Conservation (phyloP, 2,329 filamentous ascomycete species). For the Fusarium mundagurra region DNA sequence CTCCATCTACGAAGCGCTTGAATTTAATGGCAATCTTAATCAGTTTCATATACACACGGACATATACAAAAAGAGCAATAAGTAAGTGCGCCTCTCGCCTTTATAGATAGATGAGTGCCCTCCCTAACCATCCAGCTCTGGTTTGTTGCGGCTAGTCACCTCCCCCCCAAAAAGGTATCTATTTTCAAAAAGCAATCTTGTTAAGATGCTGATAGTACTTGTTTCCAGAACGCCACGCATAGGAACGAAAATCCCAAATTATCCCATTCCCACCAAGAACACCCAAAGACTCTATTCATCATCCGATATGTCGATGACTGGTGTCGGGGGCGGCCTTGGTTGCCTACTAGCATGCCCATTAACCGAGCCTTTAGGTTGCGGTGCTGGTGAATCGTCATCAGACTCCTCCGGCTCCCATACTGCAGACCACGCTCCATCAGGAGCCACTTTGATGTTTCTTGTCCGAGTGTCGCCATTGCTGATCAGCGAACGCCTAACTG, state of each 20-base stretch:
- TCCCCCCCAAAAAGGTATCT: conserved; percentile 28
- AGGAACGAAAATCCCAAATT: not conserved
- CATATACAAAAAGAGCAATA: not conserved
- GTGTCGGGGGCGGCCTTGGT: conserved; percentile 19
- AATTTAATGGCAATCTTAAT: not conserved
- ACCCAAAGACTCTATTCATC: conserved; percentile 23
- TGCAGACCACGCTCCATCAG: conserved; percentile 48
- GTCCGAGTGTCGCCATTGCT: conserved; percentile 29
- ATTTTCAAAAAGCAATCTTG: conserved; percentile 27
- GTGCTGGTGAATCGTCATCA: conserved; percentile 37
- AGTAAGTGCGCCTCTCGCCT: not conserved
- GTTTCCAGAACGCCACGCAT: conserved; percentile 26
- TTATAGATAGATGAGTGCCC: not conserved
- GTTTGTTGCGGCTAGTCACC: not conserved
- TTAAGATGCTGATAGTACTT: conserved; percentile 3
- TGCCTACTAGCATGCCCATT: conserved; percentile 5
- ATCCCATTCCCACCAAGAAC: not conserved
- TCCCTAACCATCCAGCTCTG: not conserved
- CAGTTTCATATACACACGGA: not conserved
- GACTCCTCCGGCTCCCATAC: conserved; percentile 46
- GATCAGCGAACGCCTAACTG: conserved; percentile 66
- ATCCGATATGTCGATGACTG: conserved; percentile 45
- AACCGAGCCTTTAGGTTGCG: not conserved
- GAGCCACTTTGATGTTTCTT: conserved; percentile 45
- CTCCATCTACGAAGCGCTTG: not conserved